phyloP scores from a whole-genome alignment of 1,284 basidiomycete species.

The Puccinia coronata region DNA sequence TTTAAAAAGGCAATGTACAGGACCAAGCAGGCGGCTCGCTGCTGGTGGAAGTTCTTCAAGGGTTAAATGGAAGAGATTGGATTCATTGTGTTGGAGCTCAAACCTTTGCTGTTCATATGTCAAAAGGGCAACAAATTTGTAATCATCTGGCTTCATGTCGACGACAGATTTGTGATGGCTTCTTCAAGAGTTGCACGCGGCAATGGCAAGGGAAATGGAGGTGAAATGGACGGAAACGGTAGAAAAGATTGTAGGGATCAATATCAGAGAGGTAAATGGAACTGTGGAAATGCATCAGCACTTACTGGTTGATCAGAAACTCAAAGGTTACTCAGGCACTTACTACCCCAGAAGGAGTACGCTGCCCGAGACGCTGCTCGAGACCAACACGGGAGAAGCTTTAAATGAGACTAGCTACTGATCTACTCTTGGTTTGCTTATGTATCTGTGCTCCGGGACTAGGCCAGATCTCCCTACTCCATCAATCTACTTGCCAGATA shows the following conservation, averaged over 20 bases:
- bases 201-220: neutral
- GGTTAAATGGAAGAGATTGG: neutral
- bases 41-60: conserved; percentile 10
- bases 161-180: neutral
- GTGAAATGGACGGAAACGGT: neutral
- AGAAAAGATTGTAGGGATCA: conserved; percentile 1
- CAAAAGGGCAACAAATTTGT: no score
- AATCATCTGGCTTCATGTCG: neutral
- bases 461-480: neutral
- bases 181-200: neutral
- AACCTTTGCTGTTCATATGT: no score
- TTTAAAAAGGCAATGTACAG: conserved; percentile 8
- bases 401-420: neutral
- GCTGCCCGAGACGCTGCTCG: neutral
- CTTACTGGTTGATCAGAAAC: neutral
- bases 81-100: neutral
- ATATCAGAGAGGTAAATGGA: neutral
- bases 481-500: conserved; percentile 2
- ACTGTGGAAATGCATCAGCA: neutral
- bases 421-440: neutral
- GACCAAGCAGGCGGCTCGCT: neutral
- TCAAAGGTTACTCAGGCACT: neutral
- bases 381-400: neutral
- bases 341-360: neutral
- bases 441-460: neutral